A percentile compares a stretch with the other conserved stretches of the same genome.
These are phyloP conservation scores for Cladosporium phlei DNA, from an alignment of 2,329 filamentous ascomycete species.

Conservation along the genomic window DNA sequence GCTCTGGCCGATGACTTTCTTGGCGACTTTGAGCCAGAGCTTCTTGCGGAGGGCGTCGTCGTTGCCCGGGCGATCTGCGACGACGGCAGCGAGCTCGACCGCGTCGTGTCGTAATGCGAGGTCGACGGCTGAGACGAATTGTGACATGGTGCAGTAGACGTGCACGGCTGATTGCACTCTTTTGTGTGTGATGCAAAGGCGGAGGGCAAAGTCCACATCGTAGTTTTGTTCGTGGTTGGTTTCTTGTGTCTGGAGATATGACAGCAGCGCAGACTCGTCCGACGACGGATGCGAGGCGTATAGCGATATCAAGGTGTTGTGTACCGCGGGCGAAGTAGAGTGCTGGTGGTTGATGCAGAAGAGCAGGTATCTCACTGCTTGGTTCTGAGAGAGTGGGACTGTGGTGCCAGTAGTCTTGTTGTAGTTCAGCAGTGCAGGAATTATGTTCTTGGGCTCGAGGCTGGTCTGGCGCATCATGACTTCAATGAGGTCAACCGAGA, in stretches of 20 bases:
- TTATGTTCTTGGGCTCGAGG: slow-evolving; percentile 78
- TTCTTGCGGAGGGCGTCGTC: slow-evolving; percentile 81
- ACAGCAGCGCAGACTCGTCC: slow-evolving; percentile 79
- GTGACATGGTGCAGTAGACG: slow-evolving; percentile 94
- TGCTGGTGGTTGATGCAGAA: slow-evolving; percentile 85
- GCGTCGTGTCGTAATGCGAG: slow-evolving; percentile 85
- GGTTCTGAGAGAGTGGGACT: slow-evolving; percentile 66
- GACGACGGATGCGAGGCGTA: slow-evolving; percentile 80
- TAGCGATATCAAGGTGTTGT: slow-evolving; percentile 95
- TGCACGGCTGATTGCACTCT: slow-evolving; percentile 92
- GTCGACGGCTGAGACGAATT: slow-evolving; percentile 89
- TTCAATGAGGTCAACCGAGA: slow-evolving; percentile 80
- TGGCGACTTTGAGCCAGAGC: slow-evolving; percentile 90
- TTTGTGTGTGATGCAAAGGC: slow-evolving; percentile 89
- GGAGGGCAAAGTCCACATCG: slow-evolving; percentile 92
- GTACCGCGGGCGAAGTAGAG: slow-evolving; percentile 77
- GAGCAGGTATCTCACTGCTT: slow-evolving; percentile 88
- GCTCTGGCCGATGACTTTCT: slow-evolving; percentile 83
- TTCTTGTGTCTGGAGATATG: slow-evolving; percentile 86
- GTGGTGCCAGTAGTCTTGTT: slow-evolving; percentile 63
- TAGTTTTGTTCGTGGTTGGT: slow-evolving; percentile 69
- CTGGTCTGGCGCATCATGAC: slow-evolving; percentile 89
- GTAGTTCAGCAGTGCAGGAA: slow-evolving; percentile 90
- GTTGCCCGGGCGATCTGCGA: slow-evolving; percentile 74
- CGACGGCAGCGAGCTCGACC: slow-evolving; percentile 80